A percentile compares a stretch with the other conserved stretches of the same genome.
Evolutionary conservation across 2,329 filamentous ascomycete genomes (phyloP).

Genomic region (Domatiomyces catenatus): DNA sequence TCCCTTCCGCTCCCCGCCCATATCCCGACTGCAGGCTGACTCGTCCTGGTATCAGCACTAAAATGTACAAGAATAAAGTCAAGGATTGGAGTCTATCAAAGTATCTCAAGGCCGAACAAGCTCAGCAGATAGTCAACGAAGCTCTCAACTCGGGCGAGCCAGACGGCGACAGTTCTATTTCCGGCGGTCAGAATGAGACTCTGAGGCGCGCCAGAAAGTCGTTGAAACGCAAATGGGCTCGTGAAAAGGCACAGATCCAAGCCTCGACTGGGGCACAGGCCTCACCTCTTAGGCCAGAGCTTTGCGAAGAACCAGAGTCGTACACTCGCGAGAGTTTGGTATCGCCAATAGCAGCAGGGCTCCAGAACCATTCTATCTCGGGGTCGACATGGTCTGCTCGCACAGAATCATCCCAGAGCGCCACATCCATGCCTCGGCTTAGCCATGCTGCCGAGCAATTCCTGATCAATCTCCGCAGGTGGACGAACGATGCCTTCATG

Average conservation of each 20-base stretch:
- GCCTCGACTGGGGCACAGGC: not conserved
- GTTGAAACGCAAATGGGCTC: conserved; percentile 5
- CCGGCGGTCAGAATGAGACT: conserved; percentile 1
- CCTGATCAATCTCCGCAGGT: conserved; percentile 7
- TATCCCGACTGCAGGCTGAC: not conserved
- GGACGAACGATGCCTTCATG: conserved; percentile 10
- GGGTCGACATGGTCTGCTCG: not conserved
- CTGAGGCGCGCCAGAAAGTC: conserved; percentile 4
- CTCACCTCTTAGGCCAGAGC: not conserved
- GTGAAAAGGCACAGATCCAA: not conserved
- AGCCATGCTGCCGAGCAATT: conserved; percentile 4
- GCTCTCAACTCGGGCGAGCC: not conserved
- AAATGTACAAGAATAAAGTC: conserved; percentile 11
- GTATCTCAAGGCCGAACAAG: conserved; percentile 8
- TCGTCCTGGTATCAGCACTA: conserved; percentile 1
- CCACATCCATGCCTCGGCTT: not conserved
- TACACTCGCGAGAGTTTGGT: not conserved
- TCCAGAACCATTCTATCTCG: not conserved
- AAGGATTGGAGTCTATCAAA: conserved; percentile 8
- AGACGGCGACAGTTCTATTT: not conserved
- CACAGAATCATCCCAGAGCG: not conserved
- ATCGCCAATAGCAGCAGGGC: not conserved
- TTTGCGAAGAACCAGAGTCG: not conserved
- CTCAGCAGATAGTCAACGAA: conserved; percentile 3
- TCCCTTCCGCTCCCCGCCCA: not conserved